phyloP scores from a whole-genome alignment of 2,329 filamentous ascomycete species.

The Madurella mycetomatis region DNA sequence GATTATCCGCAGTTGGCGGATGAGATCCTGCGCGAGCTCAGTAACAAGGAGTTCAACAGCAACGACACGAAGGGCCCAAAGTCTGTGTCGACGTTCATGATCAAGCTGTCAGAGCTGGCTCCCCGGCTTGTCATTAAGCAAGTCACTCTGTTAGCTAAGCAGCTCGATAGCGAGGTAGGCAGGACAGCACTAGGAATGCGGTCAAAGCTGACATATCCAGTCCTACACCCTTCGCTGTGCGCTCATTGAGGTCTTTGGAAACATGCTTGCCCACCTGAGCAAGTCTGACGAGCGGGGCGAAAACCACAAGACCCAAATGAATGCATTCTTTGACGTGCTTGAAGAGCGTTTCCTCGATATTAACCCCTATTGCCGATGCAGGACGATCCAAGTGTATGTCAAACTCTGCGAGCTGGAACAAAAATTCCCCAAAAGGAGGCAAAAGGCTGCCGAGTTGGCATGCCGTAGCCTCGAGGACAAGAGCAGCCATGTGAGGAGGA shows the following conservation, averaged over 20 bases:
- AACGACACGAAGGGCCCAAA: conserved; percentile 95
- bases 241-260: conserved; percentile 94
- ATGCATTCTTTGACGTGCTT: conserved; percentile 93
- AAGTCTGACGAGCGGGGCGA: conserved; percentile 88
- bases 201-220: conserved; percentile 29
- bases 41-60: conserved; percentile 96
- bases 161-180: conserved; percentile 83
- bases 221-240: conserved; percentile 92
- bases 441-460: conserved; percentile 81
- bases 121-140: conserved; percentile 94
- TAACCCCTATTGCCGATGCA: conserved; percentile 91
- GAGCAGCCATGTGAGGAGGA: conserved; percentile 93
- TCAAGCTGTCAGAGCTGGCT: conserved; percentile 86
- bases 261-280: conserved; percentile 85
- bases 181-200: background rate
- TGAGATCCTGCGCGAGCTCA: conserved; percentile 88
- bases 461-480: conserved; percentile 91
- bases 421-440: conserved; percentile 89
- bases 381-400: conserved; percentile 88
- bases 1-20: conserved; percentile 94
- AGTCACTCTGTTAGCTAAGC: conserved; percentile 90
- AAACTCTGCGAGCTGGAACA: conserved; percentile 91
- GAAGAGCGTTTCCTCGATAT: conserved; percentile 95
- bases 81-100: conserved; percentile 89
- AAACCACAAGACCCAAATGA: conserved; percentile 90